Evolutionary conservation across 306 rosid species (phyloP).

Genomic region (Acacia melanoxylon): DNA sequence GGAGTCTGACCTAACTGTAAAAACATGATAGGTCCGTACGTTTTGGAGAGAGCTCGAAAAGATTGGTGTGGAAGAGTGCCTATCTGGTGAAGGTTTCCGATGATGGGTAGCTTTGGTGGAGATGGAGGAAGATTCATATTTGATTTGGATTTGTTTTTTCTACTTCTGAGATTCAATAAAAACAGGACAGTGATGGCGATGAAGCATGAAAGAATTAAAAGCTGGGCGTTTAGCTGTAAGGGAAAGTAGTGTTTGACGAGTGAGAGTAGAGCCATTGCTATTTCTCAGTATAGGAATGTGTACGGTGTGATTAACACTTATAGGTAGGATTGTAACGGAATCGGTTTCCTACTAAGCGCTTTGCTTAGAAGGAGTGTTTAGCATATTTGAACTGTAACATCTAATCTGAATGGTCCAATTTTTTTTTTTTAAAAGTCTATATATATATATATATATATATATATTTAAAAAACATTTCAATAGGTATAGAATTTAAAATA

Average conservation of each 20-base stretch:
- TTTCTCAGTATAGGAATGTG: no score
- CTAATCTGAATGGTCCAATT: no score
- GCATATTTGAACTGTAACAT: no score
- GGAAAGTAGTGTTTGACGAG: neutral
- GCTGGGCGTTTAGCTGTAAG: neutral
- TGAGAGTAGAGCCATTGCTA: neutral
- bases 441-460: no score
- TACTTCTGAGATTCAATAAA: neutral
- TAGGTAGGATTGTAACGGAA: no score
- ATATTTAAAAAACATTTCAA: no score
- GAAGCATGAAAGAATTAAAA: neutral
- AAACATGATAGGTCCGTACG: slow-evolving; percentile 25
- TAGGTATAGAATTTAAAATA: no score
- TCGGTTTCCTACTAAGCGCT: no score
- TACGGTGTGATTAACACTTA: no score
- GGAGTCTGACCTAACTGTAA: slow-evolving; percentile 37
- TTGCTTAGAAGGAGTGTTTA: no score
- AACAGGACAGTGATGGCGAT: neutral
- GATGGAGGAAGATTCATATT: no score
- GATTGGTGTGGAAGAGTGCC: neutral
- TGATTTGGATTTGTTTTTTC: neutral
- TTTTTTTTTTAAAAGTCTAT: no score
- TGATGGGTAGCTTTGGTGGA: neutral
- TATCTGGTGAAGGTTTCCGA: neutral
- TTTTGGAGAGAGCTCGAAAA: neutral